Evolutionary conservation across 2,329 filamentous ascomycete species (phyloP), one percentile per base, ranked within the genome.

Genomic region (Nigrospora oryzae): DNA sequence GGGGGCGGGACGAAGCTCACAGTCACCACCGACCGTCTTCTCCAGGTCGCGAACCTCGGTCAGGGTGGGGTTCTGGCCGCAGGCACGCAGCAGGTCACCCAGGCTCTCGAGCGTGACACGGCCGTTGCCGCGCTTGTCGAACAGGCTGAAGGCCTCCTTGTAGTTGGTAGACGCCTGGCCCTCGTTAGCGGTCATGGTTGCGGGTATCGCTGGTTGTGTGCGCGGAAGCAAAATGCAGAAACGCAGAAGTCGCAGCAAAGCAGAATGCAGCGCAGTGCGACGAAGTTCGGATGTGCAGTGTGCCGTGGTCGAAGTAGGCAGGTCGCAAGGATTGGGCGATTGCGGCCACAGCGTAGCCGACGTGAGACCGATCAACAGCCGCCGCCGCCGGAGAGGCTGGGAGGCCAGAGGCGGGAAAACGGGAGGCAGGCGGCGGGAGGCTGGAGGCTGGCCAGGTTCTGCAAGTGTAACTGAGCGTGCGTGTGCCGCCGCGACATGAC

Each of bases 71-170:
- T 98, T 98, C 75, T 98, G 93, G 40, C 93, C 93, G 65, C 93
- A 98, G 45, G 93, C 93, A 63, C 93, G 86, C 55, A 98, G 82
- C 49, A 98, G 79, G 66, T 98, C 93, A 56, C 93, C 93, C 46
- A 98, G 81, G 53, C 84, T 85, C 55, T 91, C 86, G 65, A 90
- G 75, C 36, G 86, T 71, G 56, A 97, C 93, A 58, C 90, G 90
- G 63, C 91, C 90, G 64, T 88, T 95, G 64, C 93, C 93, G 68
- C 93, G 91, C 83, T 96, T 97, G 79, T 98, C 93, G 77, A 97
- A 98, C 66, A 98, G 86, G 60, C 90, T 90, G 72, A 98, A 98
- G 57, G 93, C 93, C 84, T 98, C 93, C 78, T 97, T 97, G 88
- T 97, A 98, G 84, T 98, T 97, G 74, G 91, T 97, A 50, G 78